Conservation (phyloP, 805 yeast species). For the Saturnispora ahearnii region DNA sequence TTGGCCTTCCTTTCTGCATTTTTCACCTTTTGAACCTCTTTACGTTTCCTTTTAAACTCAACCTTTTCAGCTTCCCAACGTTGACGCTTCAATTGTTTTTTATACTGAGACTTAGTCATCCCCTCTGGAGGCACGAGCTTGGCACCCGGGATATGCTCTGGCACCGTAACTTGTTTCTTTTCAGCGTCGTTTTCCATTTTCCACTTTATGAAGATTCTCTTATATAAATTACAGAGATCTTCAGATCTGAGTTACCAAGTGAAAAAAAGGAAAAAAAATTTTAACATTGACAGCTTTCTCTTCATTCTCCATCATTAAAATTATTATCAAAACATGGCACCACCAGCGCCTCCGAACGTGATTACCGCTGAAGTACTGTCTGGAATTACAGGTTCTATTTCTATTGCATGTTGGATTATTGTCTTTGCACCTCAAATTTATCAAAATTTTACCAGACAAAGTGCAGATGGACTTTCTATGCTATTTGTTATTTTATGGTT, state of each 20-base stretch:
- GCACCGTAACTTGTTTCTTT: neutral
- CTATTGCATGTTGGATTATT: constrained; percentile 95
- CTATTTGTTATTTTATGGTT: constrained; percentile 86
- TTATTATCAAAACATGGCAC: constrained; percentile 31
- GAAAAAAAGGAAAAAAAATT: neutral
- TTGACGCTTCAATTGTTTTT: constrained; percentile 46
- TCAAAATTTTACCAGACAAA: constrained; percentile 77
- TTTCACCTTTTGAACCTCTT: constrained; percentile 43
- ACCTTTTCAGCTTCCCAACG: constrained; percentile 59
- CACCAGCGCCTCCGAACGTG: constrained; percentile 59
- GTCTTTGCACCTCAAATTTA: constrained; percentile 96
- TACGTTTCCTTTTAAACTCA: constrained; percentile 43
- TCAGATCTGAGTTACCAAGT: neutral
- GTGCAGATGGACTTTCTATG: constrained; percentile 84
- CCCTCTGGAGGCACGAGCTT: constrained; percentile 57
- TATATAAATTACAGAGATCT: neutral
- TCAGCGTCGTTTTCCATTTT: neutral
- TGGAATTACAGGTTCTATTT: constrained; percentile 78
- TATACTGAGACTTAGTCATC: constrained; percentile 81
- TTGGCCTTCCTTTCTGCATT: constrained; percentile 25
- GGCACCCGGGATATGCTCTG: constrained; percentile 9
- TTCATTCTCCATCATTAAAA: neutral
- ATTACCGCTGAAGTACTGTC: constrained; percentile 64
- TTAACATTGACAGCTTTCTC: neutral
- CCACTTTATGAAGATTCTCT: too few species aligned